A percentile compares a stretch with the other conserved stretches of the same genome.
These are phyloP conservation scores for Saccharomycopsis babjevae DNA, from an alignment of 805 yeast genomes.

Conservation along the genomic window DNA sequence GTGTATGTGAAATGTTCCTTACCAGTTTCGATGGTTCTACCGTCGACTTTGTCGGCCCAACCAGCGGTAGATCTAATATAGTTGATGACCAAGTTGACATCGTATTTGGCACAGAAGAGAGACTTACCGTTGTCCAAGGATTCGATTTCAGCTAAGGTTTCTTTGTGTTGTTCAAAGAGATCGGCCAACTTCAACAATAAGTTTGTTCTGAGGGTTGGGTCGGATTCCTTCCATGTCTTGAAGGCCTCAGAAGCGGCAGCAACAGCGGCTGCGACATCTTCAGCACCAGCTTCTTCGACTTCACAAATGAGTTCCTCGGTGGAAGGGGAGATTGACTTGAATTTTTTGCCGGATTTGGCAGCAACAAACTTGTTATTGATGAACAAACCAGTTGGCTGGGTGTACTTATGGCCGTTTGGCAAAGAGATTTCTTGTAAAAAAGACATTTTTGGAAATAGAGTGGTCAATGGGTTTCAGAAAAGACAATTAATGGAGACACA, in stretches of 20 bases:
- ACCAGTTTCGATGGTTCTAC: conserved; percentile 41
- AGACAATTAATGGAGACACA: no score
- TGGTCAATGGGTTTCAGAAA: no score
- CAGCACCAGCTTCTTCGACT: conserved; percentile 40
- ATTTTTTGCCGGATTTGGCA: conserved; percentile 45
- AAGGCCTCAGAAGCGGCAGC: conserved; percentile 64
- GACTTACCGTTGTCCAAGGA: conserved; percentile 47
- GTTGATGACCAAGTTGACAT: conserved; percentile 35
- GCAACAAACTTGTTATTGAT: conserved; percentile 53
- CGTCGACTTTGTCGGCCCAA: conserved; percentile 42
- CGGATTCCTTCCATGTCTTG: conserved; percentile 39
- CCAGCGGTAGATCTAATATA: conserved; percentile 45
- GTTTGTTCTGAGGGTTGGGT: conserved; percentile 34
- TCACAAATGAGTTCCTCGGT: conserved; percentile 51
- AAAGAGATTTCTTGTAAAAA: conserved; percentile 26
- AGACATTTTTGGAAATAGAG: not conserved
- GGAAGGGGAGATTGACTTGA: conserved; percentile 45
- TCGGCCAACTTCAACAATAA: conserved; percentile 39
- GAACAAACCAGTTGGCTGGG: conserved; percentile 55
- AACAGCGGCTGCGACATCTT: conserved; percentile 42
- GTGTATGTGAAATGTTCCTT: conserved; percentile 42
- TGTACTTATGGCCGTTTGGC: conserved; percentile 47
- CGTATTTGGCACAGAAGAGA: conserved; percentile 37
- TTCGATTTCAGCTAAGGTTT: conserved; percentile 40
- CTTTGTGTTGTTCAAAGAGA: conserved; percentile 37